Conservation (phyloP, 129 eudicot genomes). For the Arctium minus region DNA sequence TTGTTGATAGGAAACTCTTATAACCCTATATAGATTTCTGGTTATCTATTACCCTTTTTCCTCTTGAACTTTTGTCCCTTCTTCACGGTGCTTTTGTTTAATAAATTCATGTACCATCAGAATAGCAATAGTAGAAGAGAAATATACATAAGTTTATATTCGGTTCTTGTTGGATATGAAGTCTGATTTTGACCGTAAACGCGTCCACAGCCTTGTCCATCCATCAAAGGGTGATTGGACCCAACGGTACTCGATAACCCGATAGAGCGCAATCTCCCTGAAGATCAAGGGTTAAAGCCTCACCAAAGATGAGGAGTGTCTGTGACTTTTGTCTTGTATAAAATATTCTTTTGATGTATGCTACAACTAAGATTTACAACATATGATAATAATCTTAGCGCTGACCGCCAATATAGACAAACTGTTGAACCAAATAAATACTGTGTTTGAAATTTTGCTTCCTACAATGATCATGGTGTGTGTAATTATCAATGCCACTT, state of each 20-base stretch:
- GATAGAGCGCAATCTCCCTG: background rate
- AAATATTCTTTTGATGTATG: background rate
- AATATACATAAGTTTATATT: background rate
- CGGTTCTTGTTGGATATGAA: background rate
- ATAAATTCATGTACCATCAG: background rate
- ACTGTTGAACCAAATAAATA: background rate
- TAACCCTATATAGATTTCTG: background rate
- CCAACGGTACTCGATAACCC: background rate
- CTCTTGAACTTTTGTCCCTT: background rate
- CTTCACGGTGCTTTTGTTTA: background rate
- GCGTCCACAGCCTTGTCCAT: background rate
- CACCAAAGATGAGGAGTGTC: too few species aligned
- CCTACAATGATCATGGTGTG: slow-evolving; percentile 1
- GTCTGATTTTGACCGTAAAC: background rate
- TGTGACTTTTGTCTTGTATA: too few species aligned
- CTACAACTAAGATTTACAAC: background rate
- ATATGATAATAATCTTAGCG: background rate
- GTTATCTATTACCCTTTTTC: background rate
- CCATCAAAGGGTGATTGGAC: background rate
- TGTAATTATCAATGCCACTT: background rate
- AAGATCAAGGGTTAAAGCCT: background rate
- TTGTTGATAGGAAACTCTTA: background rate
- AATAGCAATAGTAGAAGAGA: background rate
- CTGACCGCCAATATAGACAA: background rate
- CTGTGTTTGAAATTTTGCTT: background rate